Evolutionary conservation across 495 filamentous ascomycete species (phyloP), one percentile per base, ranked within the genome.

Genomic region (Apodospora peruviana): DNA sequence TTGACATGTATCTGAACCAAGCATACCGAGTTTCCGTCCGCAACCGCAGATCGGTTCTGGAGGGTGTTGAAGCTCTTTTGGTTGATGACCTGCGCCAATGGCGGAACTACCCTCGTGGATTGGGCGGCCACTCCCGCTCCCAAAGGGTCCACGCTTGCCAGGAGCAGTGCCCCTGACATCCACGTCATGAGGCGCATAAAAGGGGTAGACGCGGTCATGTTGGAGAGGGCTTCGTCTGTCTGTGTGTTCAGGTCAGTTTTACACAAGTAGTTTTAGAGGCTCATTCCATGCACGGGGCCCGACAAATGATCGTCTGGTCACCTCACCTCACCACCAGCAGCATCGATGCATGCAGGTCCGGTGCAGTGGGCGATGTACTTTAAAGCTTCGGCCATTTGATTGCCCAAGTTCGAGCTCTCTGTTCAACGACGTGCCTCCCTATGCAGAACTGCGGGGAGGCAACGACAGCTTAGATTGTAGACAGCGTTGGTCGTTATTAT

Each of bases 21-120:
- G 27, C 55, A 52, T 51, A 69, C 69, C 42, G 54, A 43, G 8
- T 50, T 51, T 5, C 49, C 51, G 21, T 65, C 64, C 8, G 55
- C 49, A 17, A 56, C 50, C 4, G 46, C 48, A 2, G 64, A 54
- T 1, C 65, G 64, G 5, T 41, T 46, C 4, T 55, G 45, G 0
- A 72, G 53, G 3, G 58, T 61, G 45, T 67, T 72, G 54, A 68
- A 70, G 3, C 55, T 58, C 40, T 65, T 70, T 49, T 66, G 66
- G 48, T 65, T 47, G 21, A 71, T 71, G 38, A 68, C 48, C 34
- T 74, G 67, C 22, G 68, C 65, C 38, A 68, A 67, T 4, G 63
- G 58, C 16, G 65, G 66, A 43, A 72, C 48, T 14, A 18, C n/a
- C 23, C 22, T 2, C 3, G 11, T 5, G 25, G 48, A 10, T 5